phyloP scores from a whole-genome alignment of 2,329 filamentous ascomycete genomes.

The Stachybotrys chlorohalonatus region DNA sequence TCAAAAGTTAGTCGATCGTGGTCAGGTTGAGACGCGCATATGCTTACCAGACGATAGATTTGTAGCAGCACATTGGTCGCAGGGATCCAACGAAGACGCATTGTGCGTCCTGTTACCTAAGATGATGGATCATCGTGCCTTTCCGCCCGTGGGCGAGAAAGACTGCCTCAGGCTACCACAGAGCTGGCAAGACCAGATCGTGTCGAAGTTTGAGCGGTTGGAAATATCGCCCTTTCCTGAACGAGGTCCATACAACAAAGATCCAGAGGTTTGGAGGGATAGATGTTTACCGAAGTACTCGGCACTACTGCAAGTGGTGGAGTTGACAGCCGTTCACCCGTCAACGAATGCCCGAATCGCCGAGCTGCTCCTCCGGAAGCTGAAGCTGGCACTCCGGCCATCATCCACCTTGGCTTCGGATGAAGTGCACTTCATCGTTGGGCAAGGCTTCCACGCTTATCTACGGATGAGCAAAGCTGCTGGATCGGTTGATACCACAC shows the following conservation, averaged over 20 bases:
- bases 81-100: constrained; percentile 54
- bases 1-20: constrained; percentile 50
- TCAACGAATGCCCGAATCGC: constrained; percentile 58
- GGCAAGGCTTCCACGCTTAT: constrained; percentile 66
- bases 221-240: constrained; percentile 58
- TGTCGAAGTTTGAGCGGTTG: constrained; percentile 57
- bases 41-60: constrained; percentile 47
- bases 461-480: constrained; percentile 53
- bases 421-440: constrained; percentile 63
- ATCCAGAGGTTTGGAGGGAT: constrained; percentile 52
- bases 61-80: constrained; percentile 63
- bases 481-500: constrained; percentile 45
- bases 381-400: constrained; percentile 55
- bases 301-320: constrained; percentile 54
- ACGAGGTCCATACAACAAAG: constrained; percentile 51
- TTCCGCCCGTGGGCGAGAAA: constrained; percentile 43
- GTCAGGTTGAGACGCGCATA: constrained; percentile 8
- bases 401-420: constrained; percentile 50
- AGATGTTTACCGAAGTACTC: constrained; percentile 60
- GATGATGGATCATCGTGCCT: constrained; percentile 46
- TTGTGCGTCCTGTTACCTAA: constrained; percentile 60
- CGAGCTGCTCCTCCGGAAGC: constrained; percentile 54
- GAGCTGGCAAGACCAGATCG: constrained; percentile 65
- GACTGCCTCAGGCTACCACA: constrained; percentile 51
- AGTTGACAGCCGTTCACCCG: constrained; percentile 53